These are phyloP conservation scores for Pythium aphanidermatum DNA, from an alignment of 352 stramenopile genomes.

Conservation along the genomic window DNA sequence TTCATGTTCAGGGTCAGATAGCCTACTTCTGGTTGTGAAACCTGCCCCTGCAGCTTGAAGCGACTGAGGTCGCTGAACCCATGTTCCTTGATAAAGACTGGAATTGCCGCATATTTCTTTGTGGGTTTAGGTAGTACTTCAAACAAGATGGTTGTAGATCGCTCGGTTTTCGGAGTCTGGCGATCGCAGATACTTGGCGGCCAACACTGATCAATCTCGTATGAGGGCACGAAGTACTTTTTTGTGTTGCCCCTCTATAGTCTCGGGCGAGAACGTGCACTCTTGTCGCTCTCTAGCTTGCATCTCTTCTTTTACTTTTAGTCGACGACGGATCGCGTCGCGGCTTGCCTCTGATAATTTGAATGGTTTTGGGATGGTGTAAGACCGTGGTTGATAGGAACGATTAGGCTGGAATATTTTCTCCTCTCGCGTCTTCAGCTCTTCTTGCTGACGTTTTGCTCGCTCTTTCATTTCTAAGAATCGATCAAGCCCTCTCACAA, in stretches of 20 bases:
- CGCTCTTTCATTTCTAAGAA: slow-evolving; percentile 75
- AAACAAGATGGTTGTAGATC: too few relatives aligned
- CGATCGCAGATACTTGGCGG: too few relatives aligned
- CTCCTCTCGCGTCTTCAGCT: slow-evolving; percentile 57
- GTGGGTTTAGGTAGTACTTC: too few relatives aligned
- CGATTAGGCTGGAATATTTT: slow-evolving; percentile 52
- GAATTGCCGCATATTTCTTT: too few relatives aligned
- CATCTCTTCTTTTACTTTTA: slow-evolving; percentile 43
- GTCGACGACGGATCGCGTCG: slow-evolving; percentile 35
- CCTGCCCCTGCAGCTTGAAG: too few relatives aligned
- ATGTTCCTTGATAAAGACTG: too few relatives aligned
- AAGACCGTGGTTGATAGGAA: slow-evolving; percentile 58
- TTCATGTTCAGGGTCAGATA: too few relatives aligned
- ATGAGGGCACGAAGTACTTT: slow-evolving; percentile 27
- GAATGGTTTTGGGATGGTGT: slow-evolving; percentile 73
- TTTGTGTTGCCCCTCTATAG: slow-evolving; percentile 47
- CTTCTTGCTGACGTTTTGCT: slow-evolving; percentile 56
- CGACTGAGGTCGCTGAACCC: too few relatives aligned
- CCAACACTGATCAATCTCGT: neutral
- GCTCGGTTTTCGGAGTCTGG: neutral
- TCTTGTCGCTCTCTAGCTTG: slow-evolving; percentile 43
- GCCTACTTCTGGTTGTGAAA: too few relatives aligned
- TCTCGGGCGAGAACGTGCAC: slow-evolving; percentile 54
- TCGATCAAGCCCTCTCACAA: slow-evolving; percentile 69
- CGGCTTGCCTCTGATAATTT: slow-evolving; percentile 59